A percentile compares a stretch with the other conserved stretches of the same genome.
These are phyloP conservation scores for Seiridium cupressi DNA, from an alignment of 2,329 filamentous ascomycete species.

Conservation along the genomic window DNA sequence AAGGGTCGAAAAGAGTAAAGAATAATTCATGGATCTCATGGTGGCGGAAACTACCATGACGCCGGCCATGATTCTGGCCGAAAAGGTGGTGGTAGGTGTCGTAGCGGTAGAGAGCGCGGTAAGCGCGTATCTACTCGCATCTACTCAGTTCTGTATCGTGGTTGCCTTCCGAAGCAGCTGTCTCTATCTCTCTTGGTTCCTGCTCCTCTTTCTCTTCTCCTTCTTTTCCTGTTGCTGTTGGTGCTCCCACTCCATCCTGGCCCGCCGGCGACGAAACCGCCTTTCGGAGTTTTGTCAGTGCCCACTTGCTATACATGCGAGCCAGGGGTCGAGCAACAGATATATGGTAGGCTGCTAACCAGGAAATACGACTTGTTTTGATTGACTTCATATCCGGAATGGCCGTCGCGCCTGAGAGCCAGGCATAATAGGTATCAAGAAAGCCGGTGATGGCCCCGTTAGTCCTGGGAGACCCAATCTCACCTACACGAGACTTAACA, in stretches of 20 bases:
- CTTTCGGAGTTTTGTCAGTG: constrained; percentile 1
- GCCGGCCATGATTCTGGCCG: constrained; percentile 9
- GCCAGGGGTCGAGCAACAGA: constrained; percentile 8
- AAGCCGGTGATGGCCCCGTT: constrained; percentile 8
- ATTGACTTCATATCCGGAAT: background rate
- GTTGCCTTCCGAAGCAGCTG: background rate
- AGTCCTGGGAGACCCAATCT: constrained; percentile 11
- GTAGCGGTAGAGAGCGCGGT: constrained; percentile 19
- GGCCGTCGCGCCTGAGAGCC: background rate
- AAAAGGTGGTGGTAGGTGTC: constrained; percentile 16
- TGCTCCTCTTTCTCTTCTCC: background rate
- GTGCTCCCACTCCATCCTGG: background rate
- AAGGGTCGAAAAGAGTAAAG: constrained; percentile 13
- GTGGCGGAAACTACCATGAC: background rate
- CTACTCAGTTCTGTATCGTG: background rate
- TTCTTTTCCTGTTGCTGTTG: background rate
- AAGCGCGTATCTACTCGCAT: constrained; percentile 16
- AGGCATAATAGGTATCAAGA: constrained; percentile 2
- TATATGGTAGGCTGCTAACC: constrained; percentile 12
- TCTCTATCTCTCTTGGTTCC: background rate
- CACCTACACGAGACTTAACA: constrained; percentile 12
- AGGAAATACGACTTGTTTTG: constrained; percentile 2
- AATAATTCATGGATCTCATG: constrained; percentile 11
- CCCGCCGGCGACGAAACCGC: background rate
- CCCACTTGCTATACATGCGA: constrained; percentile 9